Percentiles rank a stretch among this genome's conserved stretches.
These are phyloP conservation scores for Pseudocercospora ulei DNA, from an alignment of 2,329 filamentous ascomycete genomes.

Conservation along the genomic window DNA sequence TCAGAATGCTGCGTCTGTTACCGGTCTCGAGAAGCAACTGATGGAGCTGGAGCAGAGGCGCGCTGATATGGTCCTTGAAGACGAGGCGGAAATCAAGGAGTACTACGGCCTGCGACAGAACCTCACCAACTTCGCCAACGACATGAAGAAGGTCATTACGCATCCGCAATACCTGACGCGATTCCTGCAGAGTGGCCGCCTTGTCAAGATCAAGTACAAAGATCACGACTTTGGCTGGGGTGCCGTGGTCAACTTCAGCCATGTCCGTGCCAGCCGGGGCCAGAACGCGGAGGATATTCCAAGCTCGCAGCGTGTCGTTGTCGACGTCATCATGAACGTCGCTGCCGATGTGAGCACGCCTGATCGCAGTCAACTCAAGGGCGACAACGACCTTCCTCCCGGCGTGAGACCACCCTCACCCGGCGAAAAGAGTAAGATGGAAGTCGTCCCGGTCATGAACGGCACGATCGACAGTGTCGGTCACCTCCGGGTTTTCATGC, in stretches of 20 bases:
- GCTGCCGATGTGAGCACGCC: constrained; percentile 48
- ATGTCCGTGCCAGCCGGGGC: constrained; percentile 49
- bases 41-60: constrained; percentile 66
- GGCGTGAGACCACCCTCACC: constrained; percentile 52
- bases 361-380: constrained; percentile 22
- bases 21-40: constrained; percentile 71
- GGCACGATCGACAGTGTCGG: constrained; percentile 77
- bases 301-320: constrained; percentile 67
- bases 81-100: constrained; percentile 81
- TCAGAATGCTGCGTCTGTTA: constrained; percentile 84
- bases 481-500: constrained; percentile 73
- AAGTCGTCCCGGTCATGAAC: constrained; percentile 76
- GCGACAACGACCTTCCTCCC: constrained; percentile 54
- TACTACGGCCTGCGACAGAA: constrained; percentile 87
- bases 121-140: constrained; percentile 69
- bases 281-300: constrained; percentile 56
- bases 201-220: constrained; percentile 73
- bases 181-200: constrained; percentile 76
- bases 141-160: constrained; percentile 85
- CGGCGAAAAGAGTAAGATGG: constrained; percentile 60
- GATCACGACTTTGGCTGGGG: constrained; percentile 91
- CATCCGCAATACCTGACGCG: constrained; percentile 78
- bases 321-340: constrained; percentile 68
- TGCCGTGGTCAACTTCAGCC: constrained; percentile 68
- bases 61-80: constrained; percentile 63